Evolutionary conservation across 257 asterid species (phyloP), one percentile per base, ranked within the genome.

Genomic region (Plantago elongata): DNA sequence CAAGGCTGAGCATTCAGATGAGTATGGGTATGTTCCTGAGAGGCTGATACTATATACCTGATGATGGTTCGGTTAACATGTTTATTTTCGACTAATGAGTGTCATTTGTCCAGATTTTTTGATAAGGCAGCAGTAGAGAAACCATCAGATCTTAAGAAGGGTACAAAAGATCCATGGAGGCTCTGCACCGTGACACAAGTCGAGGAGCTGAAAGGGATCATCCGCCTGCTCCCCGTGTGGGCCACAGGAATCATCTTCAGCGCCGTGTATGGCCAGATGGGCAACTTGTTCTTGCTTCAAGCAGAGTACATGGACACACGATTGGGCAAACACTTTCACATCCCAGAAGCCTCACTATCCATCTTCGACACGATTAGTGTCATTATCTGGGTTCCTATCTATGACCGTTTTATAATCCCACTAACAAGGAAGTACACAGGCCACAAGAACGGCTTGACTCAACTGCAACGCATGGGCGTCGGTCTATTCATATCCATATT

Each of bases 161-260:
- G 68, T 29, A 45, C 78, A 9, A 34, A 66, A 4, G 40, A 71
- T 62, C 74, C 73, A 0, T 86, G 95, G 95, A 74, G 79, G n/a
- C 83, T 81, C 0, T 86, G 95, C 85, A 79, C 89, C 0, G 82
- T 86, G 51, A 81, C 91, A 2, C 91, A 86, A 66, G 85, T 86
- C 10, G 91, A 86, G 65, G 91, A 86, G 63, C 74, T 86, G 7
- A 86, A 86, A 62, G 79, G 79, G 27, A 68, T 86, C 50, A 62
- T 86, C 51, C 71, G 79, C 3, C 49, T 83, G 67, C 81, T 86
- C 17, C 95, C 91, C 0, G 59, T 86, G 11, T 83, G 87, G 91
- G 85, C 86, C 5, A 86, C 95, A 3, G 89, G 89, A 2, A 86
- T 86, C 61, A 70, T 83, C 62, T 79, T 83, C 76, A 62, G 78